A percentile compares a stretch with the other conserved stretches of the same genome.
Conservation (phyloP, 2,329 filamentous ascomycete species). For the Escovopsis weberi region DNA sequence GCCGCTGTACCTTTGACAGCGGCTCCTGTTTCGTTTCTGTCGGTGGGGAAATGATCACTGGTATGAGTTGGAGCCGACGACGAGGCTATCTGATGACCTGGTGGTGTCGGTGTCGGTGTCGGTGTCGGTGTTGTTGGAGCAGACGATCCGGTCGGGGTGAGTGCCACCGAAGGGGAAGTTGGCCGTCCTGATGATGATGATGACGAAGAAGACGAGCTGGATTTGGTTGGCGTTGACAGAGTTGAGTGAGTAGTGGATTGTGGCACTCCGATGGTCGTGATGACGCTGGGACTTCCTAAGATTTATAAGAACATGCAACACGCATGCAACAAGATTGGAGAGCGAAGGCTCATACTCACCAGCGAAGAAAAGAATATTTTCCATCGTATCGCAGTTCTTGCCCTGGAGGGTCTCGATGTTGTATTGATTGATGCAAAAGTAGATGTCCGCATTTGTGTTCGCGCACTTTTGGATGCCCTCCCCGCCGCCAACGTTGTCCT, state of each 20-base stretch:
- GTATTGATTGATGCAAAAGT: not conserved
- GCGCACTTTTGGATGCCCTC: constrained; percentile 1
- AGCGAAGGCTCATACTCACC: not conserved
- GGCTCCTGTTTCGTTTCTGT: too few species aligned
- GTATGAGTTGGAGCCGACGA: too few species aligned
- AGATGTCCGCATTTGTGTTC: not conserved
- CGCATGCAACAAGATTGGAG: too few species aligned
- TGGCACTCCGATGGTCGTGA: not conserved
- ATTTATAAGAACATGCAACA: too few species aligned
- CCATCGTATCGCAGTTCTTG: not conserved
- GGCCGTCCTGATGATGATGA: too few species aligned
- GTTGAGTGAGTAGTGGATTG: not conserved
- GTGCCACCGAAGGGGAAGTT: too few species aligned
- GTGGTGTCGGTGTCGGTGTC: not conserved
- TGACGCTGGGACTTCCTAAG: not conserved
- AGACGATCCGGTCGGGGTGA: too few species aligned
- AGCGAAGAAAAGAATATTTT: constrained; percentile 1
- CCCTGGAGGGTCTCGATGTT: constrained; percentile 1
- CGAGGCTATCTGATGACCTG: too few species aligned
- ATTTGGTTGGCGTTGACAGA: too few species aligned
- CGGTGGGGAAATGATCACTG: too few species aligned
- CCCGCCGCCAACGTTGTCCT: not conserved
- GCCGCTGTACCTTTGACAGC: not conserved
- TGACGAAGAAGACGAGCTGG: not conserved
- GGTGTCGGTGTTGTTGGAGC: too few species aligned